These are phyloP conservation scores for Penicillium polonicum DNA, from an alignment of 2,329 filamentous ascomycete species.

Conservation along the genomic window DNA sequence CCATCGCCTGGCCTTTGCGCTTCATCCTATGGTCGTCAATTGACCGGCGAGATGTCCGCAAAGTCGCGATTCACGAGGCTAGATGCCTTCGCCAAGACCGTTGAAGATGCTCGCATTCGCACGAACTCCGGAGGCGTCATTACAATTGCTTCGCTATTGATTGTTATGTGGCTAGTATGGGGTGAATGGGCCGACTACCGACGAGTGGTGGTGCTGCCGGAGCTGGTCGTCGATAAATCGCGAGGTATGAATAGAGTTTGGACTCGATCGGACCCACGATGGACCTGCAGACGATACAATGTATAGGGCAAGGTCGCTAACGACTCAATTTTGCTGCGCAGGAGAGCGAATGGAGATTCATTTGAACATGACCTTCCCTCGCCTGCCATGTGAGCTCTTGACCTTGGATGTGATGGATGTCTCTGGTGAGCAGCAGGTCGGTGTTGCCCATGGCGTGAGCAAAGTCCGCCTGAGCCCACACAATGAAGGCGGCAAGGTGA, in stretches of 20 bases:
- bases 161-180: slow-evolving; percentile 85
- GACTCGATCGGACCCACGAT: background rate
- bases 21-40: slow-evolving; percentile 31
- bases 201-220: slow-evolving; percentile 79
- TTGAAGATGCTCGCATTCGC: slow-evolving; percentile 94
- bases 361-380: slow-evolving; percentile 93
- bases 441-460: slow-evolving; percentile 85
- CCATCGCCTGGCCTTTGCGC: slow-evolving; percentile 2
- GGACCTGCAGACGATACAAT: background rate
- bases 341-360: slow-evolving; percentile 99
- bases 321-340: slow-evolving; percentile 36
- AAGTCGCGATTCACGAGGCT: slow-evolving; percentile 95
- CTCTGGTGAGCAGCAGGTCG: slow-evolving; percentile 92
- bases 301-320: slow-evolving; percentile 14
- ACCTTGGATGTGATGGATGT: slow-evolving; percentile 99
- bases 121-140: slow-evolving; percentile 95
- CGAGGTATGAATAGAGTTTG: slow-evolving; percentile 60
- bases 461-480: slow-evolving; percentile 78
- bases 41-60: slow-evolving; percentile 63
- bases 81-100: slow-evolving; percentile 98
- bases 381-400: slow-evolving; percentile 88
- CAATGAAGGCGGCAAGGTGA: slow-evolving; percentile 71
- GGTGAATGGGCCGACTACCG: slow-evolving; percentile 96
- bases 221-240: slow-evolving; percentile 94
- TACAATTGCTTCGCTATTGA: slow-evolving; percentile 82